Base-by-base conservation (phyloP, 768 basidiomycete genomes). In the Rhodocollybia butyracea region DNA sequence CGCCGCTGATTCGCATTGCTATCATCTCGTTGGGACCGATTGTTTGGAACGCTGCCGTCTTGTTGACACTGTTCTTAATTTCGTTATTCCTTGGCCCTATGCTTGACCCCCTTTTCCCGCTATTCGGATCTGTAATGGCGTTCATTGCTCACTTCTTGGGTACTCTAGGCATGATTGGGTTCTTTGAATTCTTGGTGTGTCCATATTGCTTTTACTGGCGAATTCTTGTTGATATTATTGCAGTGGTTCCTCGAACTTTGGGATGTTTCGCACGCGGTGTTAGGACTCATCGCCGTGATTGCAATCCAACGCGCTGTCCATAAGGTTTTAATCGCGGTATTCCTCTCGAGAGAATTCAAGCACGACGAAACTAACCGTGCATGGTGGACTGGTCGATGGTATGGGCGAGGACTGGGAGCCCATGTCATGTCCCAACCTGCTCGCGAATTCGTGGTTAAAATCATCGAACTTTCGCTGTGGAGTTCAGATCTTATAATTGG, bases 361-460 rank as follows among this genome's bases (percentile, higher is more conserved):
- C 94, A 98, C 68, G 97, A 99, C 68, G 95, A 98, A 73, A 95
- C 93, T 32, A 98, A 98, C 74, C 81, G 93, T 26, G 95, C 95
- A 6, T 99, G 96, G 96, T 99, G 97, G 97, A 96, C 95, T 30
- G 95, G 94, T 45, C 79, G 86, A 66, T 98, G 97, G 97, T 96
- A 94, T 69, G 95, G 95, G 40, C 87, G 94, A 48, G 94, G 94
- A 3, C 81, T 99, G 24, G 95, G 96, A 40, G 65, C 83, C 4
- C 88, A 93, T 68, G 94, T 88, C 40, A 91, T 96, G 85, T 94
- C 93, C n/a, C 97, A 98, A 68, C 96, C 96, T 50, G 93, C 90
- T 27, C 89, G 97, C 67, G 97, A 98, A 76, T 98, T 93, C 63
- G 74, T 98, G 60, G 96, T 98, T 75, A 99, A 99, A 80, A 90